Base-by-base conservation (phyloP, 2,329 filamentous ascomycete genomes). In the Nemania diffusa region DNA sequence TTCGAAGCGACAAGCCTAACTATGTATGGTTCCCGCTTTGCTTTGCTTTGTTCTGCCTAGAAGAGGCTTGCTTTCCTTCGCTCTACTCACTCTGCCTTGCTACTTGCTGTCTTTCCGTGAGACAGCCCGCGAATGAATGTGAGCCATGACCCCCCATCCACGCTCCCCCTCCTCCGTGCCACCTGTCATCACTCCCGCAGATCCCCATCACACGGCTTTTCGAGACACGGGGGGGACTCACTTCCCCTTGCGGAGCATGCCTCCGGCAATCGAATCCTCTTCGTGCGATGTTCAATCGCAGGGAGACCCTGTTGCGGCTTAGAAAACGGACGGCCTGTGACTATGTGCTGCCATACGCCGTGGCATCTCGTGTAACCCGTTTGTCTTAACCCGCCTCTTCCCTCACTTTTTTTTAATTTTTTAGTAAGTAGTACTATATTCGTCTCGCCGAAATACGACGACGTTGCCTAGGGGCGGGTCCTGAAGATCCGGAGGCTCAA, bases 181-280 rank as follows among this genome's bases (percentile, higher is more conserved):
- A 57, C 57, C 65, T 52, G 44, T 58, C 55, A 55, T 26, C 46
- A 58, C 56, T 61, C 55, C 59, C 48, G 62, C 57, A 65, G 67
- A 53, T 67, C n/a, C 52, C 29, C 55, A 60, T 73, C 24, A 62
- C 57, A 71, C 71, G 69, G 52, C 65, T n/a, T n/a, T 72, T 68
- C 67, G 64, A 73, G 73, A 72, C 73, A 73, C 57, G 67, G 64
- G 29, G 65, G 17, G 20, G 73, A 66, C 69, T 70, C 71, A 72
- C 69, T 67, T 73, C 71, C 69, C 51, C 57, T 55, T 57, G 34
- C 44, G 63, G 66, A 64, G 67, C n/a, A 61, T 64, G 55, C 55
- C 29, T 46, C 60, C 58, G 62, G 67, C 67, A 65, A 63, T 64
- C 61, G 50, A 7, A 20, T 50, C 56, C 22, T 48, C 56, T 55